Conservation (phyloP, 2,329 filamentous ascomycete genomes). For the Paradendryphiella salina region DNA sequence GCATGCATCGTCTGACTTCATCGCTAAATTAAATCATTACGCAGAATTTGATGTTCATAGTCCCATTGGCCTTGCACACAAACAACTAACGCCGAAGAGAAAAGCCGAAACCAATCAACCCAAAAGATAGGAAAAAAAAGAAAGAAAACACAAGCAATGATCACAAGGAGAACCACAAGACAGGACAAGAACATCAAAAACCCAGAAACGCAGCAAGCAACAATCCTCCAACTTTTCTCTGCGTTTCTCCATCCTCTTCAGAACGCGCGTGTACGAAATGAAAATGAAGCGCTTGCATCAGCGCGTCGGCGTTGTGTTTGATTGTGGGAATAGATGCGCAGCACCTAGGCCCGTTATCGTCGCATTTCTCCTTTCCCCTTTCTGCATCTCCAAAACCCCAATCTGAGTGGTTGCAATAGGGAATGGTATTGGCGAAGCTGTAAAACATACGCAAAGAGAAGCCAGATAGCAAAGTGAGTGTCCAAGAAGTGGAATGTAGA, state of each 20-base stretch:
- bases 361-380: constrained; percentile 10
- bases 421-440: constrained; percentile 26
- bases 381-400: constrained; percentile 24
- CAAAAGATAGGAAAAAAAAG: constrained; percentile 13
- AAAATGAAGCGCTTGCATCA: constrained; percentile 1
- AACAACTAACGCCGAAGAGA: constrained; percentile 14
- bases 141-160: constrained; percentile 1
- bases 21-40: constrained; percentile 33
- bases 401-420: constrained; percentile 26
- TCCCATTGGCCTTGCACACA: too few species aligned
- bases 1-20: constrained; percentile 7
- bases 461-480: constrained; percentile 32
- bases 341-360: constrained; percentile 15
- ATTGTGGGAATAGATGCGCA: constrained; percentile 18
- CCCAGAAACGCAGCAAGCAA: neutral
- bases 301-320: neutral
- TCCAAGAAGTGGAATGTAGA: constrained; percentile 18
- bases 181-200: neutral
- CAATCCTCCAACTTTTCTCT: neutral
- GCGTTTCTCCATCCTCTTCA: neutral
- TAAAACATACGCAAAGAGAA: constrained; percentile 27
- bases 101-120: constrained; percentile 4
- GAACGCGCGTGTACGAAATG: neutral
- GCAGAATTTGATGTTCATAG: too few species aligned
- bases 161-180: neutral